Conservation (phyloP, 805 yeast genomes). For the Schwanniomyces pseudopolymorphus region DNA sequence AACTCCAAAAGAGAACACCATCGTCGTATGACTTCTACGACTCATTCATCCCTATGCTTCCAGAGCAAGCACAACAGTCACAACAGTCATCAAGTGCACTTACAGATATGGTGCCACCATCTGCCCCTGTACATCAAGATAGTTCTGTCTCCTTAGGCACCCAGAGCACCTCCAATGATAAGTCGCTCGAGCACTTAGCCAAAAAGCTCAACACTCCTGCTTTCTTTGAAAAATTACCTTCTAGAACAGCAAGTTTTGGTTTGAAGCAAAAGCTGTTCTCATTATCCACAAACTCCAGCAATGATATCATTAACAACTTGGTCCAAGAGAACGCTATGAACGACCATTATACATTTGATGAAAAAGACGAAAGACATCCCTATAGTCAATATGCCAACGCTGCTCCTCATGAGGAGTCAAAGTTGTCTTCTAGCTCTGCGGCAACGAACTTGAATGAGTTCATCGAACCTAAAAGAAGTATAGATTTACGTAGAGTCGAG, state of each 20-base stretch:
- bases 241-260: constrained; percentile 26
- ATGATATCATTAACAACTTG: constrained; percentile 18
- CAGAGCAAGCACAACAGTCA: constrained; percentile 11
- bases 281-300: constrained; percentile 21
- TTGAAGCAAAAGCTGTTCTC: constrained; percentile 13
- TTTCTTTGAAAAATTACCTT: constrained; percentile 39
- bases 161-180: not conserved
- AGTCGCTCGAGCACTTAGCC: constrained; percentile 37
- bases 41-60: constrained; percentile 39
- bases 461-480: not conserved
- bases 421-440: not conserved
- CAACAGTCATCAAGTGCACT: constrained; percentile 6
- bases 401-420: not conserved
- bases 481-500: not conserved
- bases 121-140: constrained; percentile 1
- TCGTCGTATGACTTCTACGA: constrained; percentile 44
- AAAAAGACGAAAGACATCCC: constrained; percentile 2
- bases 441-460: not conserved
- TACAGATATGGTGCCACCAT: constrained; percentile 5
- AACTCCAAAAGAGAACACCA: constrained; percentile 11
- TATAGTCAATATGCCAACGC: not conserved
- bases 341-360: constrained; percentile 30
- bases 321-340: constrained; percentile 25
- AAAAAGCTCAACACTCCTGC: constrained; percentile 36
- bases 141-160: not conserved